phyloP scores from a whole-genome alignment of 2,329 filamentous ascomycete genomes.

The Aureobasidium melanogenum region DNA sequence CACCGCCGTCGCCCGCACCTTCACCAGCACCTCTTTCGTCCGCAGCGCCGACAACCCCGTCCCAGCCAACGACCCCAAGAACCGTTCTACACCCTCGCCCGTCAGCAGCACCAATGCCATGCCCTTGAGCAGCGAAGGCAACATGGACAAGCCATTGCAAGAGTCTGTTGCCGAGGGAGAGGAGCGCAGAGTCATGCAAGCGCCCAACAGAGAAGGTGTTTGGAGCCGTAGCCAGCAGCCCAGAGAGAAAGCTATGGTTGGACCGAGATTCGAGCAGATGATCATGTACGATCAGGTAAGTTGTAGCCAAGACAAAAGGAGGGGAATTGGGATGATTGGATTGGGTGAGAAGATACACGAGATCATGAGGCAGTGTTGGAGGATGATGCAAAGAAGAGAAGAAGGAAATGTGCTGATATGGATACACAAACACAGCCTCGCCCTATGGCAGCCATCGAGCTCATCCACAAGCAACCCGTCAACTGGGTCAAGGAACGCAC shows the following conservation, averaged over 20 bases:
- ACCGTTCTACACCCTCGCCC: constrained; percentile 28
- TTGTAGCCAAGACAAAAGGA: not conserved
- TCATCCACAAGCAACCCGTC: constrained; percentile 94
- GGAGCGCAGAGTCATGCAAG: constrained; percentile 57
- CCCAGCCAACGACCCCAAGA: constrained; percentile 56
- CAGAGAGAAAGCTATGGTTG: constrained; percentile 75
- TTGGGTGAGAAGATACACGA: not conserved
- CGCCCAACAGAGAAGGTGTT: constrained; percentile 70
- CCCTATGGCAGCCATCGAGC: constrained; percentile 81
- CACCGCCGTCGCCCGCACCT: constrained; percentile 9
- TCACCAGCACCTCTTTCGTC: constrained; percentile 16
- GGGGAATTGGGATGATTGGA: not conserved
- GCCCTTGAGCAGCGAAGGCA: constrained; percentile 42
- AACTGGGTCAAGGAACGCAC: constrained; percentile 76
- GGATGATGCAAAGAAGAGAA: not conserved
- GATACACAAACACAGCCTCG: constrained; percentile 54
- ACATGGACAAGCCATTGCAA: constrained; percentile 44
- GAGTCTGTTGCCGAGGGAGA: constrained; percentile 49
- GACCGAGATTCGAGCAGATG: constrained; percentile 94
- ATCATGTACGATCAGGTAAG: constrained; percentile 85
- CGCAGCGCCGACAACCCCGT: constrained; percentile 36
- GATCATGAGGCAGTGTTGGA: not conserved
- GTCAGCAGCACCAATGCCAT: constrained; percentile 54
- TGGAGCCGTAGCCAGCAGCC: constrained; percentile 86
- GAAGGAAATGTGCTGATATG: not conserved